Evolutionary conservation across 805 yeast species (phyloP), one percentile per base, ranked within the genome.

Genomic region (Candida bentonensis): DNA sequence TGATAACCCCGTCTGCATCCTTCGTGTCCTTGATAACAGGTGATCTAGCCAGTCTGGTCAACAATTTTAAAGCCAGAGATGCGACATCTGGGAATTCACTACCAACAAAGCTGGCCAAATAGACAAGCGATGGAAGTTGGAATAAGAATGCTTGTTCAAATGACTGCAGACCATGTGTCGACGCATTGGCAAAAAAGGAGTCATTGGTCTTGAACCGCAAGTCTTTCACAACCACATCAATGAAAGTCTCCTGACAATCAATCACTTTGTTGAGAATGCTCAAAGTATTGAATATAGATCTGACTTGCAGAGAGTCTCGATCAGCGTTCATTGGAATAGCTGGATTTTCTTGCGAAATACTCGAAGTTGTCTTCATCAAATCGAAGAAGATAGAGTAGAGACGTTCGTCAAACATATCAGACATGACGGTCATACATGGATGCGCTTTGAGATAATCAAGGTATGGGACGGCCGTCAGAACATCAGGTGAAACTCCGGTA

Each of bases 101-200:
- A 0, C 89, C 85, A 43, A 81, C 76, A 54, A 82, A 83, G 9
- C 85, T 60, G 0, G 87, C 80, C 42, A 85, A 58, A 50, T 82
- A 82, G 0, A 81, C 81, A 23, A 87, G 69, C 9, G 81, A 62
- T 0, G 86, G 74, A n/a, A 85, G 61, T 48, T 81, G 73, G 57
- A 77, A 74, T 22, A 82, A 59, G 7, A 86, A 62, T 0, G 86
- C 78, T 53, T 85, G 94, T 54, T 69, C 77, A 50, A 83, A 82
- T 17, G 36, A 30, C 17, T 30, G 36, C 20, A 30, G 36, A n/a
- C 36, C 36, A n/a, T 30, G 36, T 4, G 36, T 30, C n/a, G 36
- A 30, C 20, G 36, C 36, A 17, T 43, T 39, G n/a, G 26, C 30
- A 21, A 41, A 41, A 30, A 51, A 22, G n/a, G 36, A 42, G 34